Evolutionary conservation across 2,329 filamentous ascomycete genomes (phyloP).

Genomic region (Pseudocercospora pini-densiflorae): DNA sequence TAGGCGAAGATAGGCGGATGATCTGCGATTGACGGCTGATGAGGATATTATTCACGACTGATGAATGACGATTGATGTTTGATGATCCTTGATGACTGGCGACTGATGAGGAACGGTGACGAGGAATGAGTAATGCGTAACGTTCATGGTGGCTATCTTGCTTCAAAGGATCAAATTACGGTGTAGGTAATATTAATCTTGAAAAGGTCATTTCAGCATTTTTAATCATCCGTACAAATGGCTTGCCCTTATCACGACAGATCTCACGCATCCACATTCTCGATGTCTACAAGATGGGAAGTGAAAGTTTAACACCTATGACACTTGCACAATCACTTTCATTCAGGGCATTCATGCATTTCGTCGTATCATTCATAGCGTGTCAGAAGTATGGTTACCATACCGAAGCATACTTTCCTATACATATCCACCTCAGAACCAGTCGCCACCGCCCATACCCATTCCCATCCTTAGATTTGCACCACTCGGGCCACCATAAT

Average conservation of each 20-base stretch:
- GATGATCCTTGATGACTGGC: neutral
- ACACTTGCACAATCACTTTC: no score
- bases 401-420: neutral
- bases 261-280: neutral
- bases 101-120: no score
- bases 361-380: neutral
- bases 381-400: no score
- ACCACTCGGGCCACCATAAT: neutral
- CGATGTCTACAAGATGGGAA: no score
- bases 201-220: neutral
- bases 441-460: slow-evolving; percentile 35
- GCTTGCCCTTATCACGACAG: no score
- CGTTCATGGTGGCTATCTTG: neutral
- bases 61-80: neutral
- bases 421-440: slow-evolving; percentile 29
- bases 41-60: neutral
- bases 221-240: neutral
- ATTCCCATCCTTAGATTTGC: slow-evolving; percentile 33
- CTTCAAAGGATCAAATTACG: no score
- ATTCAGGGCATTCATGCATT: neutral
- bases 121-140: neutral
- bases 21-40: neutral
- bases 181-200: no score
- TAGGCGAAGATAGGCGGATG: neutral
- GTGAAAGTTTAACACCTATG: no score